Percentiles rank a stretch among this genome's conserved stretches.
Conservation (phyloP, 441 rosid species). For the Caryocar brasiliense region DNA sequence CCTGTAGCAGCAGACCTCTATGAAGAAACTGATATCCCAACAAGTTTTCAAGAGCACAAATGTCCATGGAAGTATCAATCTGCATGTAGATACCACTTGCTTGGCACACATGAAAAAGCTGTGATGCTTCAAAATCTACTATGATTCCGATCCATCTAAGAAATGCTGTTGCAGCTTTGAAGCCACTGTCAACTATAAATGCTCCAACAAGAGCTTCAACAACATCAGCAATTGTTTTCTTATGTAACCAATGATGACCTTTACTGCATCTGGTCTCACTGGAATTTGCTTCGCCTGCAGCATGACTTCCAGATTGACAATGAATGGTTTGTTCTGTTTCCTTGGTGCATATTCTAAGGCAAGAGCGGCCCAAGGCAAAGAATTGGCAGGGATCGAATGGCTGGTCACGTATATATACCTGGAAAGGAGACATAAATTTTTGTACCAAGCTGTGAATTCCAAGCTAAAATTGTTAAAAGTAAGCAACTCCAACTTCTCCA, state of each 20-base stretch:
- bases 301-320: slow-evolving; percentile 18
- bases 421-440: slow-evolving; percentile 13
- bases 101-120: slow-evolving; percentile 42
- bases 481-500: too few relatives aligned
- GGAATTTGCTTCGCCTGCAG: slow-evolving; percentile 21
- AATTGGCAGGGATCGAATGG: slow-evolving; percentile 74
- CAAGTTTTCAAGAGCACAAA: slow-evolving; percentile 39
- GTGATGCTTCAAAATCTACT: slow-evolving; percentile 52
- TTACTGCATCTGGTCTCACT: slow-evolving; percentile 66
- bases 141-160: slow-evolving; percentile 83
- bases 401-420: slow-evolving; percentile 91
- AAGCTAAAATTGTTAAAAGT: too few relatives aligned
- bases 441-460: not conserved
- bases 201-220: slow-evolving; percentile 96
- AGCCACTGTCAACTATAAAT: slow-evolving; percentile 82
- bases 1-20: slow-evolving; percentile 78
- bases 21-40: slow-evolving; percentile 52
- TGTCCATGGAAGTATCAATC: slow-evolving; percentile 35
- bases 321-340: slow-evolving; percentile 39
- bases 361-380: slow-evolving; percentile 71
- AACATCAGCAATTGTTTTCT: slow-evolving; percentile 85
- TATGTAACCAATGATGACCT: slow-evolving; percentile 76
- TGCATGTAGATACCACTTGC: slow-evolving; percentile 54
- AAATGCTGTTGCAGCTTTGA: slow-evolving; percentile 77
- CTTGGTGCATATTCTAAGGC: slow-evolving; percentile 52